Evolutionary conservation across 1,139 yeast species (phyloP).

Genomic region (Pichia sp.): DNA sequence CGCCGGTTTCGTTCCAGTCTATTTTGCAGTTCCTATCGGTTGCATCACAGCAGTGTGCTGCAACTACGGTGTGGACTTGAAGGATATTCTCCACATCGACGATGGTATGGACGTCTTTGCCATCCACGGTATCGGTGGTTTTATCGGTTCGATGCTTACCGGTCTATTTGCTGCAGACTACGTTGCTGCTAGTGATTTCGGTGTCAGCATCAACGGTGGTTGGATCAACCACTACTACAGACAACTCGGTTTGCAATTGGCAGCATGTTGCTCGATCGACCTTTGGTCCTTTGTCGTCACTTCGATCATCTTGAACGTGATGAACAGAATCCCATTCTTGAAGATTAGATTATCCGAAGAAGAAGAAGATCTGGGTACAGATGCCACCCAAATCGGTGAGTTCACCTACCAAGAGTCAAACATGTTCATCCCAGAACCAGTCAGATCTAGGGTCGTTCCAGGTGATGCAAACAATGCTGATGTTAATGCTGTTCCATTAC

Average conservation of each 20-base stretch:
- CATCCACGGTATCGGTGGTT: conserved; percentile 91
- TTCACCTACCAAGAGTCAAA: conserved; percentile 65
- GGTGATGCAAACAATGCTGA: conserved; percentile 22
- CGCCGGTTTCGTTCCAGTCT: conserved; percentile 92
- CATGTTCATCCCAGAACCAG: conserved; percentile 71
- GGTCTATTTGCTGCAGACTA: conserved; percentile 94
- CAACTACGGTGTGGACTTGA: conserved; percentile 81
- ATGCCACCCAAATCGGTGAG: conserved; percentile 80
- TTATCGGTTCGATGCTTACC: conserved; percentile 75
- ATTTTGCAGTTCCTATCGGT: conserved; percentile 83
- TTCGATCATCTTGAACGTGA: conserved; percentile 57
- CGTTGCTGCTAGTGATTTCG: conserved; percentile 72
- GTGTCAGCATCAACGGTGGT: conserved; percentile 72
- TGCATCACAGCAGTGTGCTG: conserved; percentile 71
- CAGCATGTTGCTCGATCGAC: conserved; percentile 71
- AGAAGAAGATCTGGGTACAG: conserved; percentile 88
- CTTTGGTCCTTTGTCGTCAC: conserved; percentile 82
- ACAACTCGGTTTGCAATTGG: conserved; percentile 92
- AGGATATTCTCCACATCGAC: conserved; percentile 69
- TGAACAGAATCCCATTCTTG: conserved; percentile 81
- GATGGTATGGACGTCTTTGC: conserved; percentile 97
- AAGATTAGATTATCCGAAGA: conserved; percentile 83
- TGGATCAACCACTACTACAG: conserved; percentile 89
- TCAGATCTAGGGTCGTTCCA: conserved; percentile 43
- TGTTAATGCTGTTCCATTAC: conserved; percentile 29